A percentile compares a stretch with the other conserved stretches of the same genome.
Evolutionary conservation across 805 yeast species (phyloP).

Genomic region (Pichia kluyveri): DNA sequence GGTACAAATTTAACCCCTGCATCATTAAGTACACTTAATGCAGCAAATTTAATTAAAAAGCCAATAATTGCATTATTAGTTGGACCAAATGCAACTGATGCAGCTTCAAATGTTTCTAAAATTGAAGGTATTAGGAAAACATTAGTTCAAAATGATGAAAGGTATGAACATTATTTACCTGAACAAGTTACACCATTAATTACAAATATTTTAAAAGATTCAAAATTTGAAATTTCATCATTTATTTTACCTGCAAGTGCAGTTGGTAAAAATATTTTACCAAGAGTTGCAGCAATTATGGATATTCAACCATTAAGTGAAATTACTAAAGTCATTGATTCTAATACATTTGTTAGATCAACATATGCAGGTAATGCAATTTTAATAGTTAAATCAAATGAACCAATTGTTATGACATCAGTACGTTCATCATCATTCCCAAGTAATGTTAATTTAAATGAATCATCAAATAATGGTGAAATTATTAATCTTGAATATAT

Average conservation of each 20-base stretch:
- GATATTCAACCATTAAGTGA: conserved; percentile 88
- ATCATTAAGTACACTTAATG: conserved; percentile 63
- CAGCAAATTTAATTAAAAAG: conserved; percentile 67
- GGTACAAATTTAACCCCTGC: conserved; percentile 52
- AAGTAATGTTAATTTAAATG: conserved; percentile 17
- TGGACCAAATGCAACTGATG: conserved; percentile 51
- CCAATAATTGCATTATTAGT: conserved; percentile 74
- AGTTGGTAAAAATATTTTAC: conserved; percentile 77
- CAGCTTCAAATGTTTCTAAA: conserved; percentile 42
- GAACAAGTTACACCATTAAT: conserved; percentile 72
- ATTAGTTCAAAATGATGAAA: conserved; percentile 46
- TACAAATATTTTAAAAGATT: conserved; percentile 34
- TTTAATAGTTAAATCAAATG: conserved; percentile 67
- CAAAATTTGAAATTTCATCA: conserved; percentile 50
- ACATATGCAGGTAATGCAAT: conserved; percentile 94
- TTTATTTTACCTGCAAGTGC: conserved; percentile 78
- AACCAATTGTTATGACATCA: conserved; percentile 59
- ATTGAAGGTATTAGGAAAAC: conserved; percentile 47
- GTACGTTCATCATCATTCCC: conserved; percentile 80
- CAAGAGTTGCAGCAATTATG: conserved; percentile 76
- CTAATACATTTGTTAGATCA: conserved; percentile 79
- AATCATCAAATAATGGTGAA: conserved; percentile 20
- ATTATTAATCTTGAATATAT: conserved; percentile 40
- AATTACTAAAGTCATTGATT: conserved; percentile 55
- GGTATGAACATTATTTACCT: conserved; percentile 65